Evolutionary conservation across 2,329 filamentous ascomycete species (phyloP), one percentile per base, ranked within the genome.

Genomic region (Zymoseptoria crescenta): DNA sequence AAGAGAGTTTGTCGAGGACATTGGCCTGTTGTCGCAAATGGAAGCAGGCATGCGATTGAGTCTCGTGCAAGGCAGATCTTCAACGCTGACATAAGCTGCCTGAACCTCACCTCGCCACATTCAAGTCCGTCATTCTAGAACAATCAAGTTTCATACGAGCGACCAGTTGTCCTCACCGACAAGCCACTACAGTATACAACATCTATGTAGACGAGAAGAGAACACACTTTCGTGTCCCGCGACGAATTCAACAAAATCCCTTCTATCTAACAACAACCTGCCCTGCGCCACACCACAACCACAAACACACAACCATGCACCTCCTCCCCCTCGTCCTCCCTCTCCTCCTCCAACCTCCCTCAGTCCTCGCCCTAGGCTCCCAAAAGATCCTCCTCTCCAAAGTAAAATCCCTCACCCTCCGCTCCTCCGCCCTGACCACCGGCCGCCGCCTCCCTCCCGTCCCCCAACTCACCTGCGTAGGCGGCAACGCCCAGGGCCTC

Each of bases 391-490:
- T 85, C 51, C 80, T 87, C 53, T 84, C 82, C 8, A 80, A 83
- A 58, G 87, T 97, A 57, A 83, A 89, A 65, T 81, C 87, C 53
- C 83, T 97, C 49, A 96, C 92, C 6, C 82, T 96, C 10, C 87
- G 85, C 60, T 80, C 82, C 64, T 80, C 81, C 71, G 79, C 82
- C 55, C 77, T 83, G 68, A 96, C 93, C 0, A 83, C 85, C 45
- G 82, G 89, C 70, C 88, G 91, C 28, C 90, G 93, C 63, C 83
- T 91, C 45, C 70, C 85, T 21, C 78, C 93, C 24, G 82, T 93
- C 52, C 91, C 91, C 0, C 77, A 80, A 77, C 82, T 96, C 13
- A 83, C 79, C 69, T 96, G 93, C 77, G 76, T 87, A 57, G 90
- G 88, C 28, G 81, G 84, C 56, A 80, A 77, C 8, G 78, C 79